phyloP scores from a whole-genome alignment of 768 basidiomycete species.

The Glaciozyma martinii region DNA sequence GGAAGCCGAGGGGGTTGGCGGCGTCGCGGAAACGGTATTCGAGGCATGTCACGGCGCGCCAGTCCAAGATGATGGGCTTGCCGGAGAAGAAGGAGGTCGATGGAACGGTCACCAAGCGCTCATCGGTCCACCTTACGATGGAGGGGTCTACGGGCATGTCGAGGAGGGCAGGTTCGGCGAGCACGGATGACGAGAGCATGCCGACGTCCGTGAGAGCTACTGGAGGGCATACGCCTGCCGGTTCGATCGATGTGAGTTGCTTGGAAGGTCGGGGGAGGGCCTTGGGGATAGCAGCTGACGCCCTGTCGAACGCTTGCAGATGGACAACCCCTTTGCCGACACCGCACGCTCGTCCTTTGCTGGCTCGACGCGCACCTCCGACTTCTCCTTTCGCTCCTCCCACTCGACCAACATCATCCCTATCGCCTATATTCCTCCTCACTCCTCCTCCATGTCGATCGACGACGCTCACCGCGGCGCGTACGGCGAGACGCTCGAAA shows the following conservation, averaged over 20 bases:
- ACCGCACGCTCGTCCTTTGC: conserved; percentile 29
- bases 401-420: conserved; percentile 36
- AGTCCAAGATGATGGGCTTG: conserved; percentile 13
- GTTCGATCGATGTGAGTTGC: conserved; percentile 3
- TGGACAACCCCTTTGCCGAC: conserved; percentile 33
- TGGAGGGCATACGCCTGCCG: not conserved
- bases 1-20: conserved; percentile 25
- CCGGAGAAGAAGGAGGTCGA: not conserved
- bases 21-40: conserved; percentile 22
- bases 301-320: conserved; percentile 4
- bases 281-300: not conserved
- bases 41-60: conserved; percentile 16
- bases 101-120: conserved; percentile 13
- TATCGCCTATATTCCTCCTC: conserved; percentile 37
- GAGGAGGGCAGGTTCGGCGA: not conserved
- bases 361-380: conserved; percentile 26
- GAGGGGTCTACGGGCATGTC: not conserved
- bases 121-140: conserved; percentile 22
- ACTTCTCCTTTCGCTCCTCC: conserved; percentile 36
- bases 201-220: not conserved
- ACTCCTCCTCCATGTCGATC: conserved; percentile 29
- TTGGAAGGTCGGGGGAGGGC: not conserved
- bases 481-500: conserved; percentile 7
- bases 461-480: conserved; percentile 23
- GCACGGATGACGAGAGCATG: not conserved